Percentiles rank a stretch among this genome's conserved stretches.
Conservation (phyloP, 2,329 filamentous ascomycete genomes). For the Aurifilum marmelostoma region DNA sequence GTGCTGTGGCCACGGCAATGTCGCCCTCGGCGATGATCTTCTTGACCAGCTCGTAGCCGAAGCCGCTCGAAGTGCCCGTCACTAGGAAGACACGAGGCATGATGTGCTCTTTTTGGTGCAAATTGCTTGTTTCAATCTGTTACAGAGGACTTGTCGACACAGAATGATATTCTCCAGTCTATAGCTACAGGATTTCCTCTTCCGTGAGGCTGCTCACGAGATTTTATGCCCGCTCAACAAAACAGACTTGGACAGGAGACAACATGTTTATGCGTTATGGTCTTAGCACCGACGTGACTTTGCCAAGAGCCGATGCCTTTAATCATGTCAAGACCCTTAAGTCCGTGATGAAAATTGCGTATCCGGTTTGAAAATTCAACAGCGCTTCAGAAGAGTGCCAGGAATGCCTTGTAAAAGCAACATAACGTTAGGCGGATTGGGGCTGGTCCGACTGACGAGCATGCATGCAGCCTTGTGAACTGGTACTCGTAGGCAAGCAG, state of each 20-base stretch:
- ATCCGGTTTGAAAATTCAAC: not conserved
- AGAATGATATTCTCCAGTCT: not conserved
- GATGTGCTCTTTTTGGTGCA: constrained; percentile 8
- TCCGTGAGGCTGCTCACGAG: not conserved
- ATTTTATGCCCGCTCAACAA: not conserved
- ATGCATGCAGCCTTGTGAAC: not conserved
- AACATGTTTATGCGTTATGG: not conserved
- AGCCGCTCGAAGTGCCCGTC: constrained; percentile 54
- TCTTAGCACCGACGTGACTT: not conserved
- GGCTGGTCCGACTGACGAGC: not conserved
- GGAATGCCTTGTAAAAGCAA: not conserved
- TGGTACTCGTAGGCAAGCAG: not conserved
- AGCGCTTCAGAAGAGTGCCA: not conserved
- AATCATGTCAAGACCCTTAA: not conserved
- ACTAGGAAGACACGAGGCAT: constrained; percentile 54
- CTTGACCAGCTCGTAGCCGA: constrained; percentile 50
- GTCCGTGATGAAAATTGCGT: not conserved
- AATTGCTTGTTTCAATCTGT: not conserved
- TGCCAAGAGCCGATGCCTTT: not conserved
- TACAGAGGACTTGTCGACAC: not conserved
- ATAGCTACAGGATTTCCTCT: not conserved
- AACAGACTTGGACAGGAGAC: not conserved
- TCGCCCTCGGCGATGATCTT: constrained; percentile 51
- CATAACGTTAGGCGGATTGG: not conserved
- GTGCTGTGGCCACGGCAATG: constrained; percentile 54